Evolutionary conservation across 305 asterid species (phyloP).

Genomic region (Salvia sclarea): DNA sequence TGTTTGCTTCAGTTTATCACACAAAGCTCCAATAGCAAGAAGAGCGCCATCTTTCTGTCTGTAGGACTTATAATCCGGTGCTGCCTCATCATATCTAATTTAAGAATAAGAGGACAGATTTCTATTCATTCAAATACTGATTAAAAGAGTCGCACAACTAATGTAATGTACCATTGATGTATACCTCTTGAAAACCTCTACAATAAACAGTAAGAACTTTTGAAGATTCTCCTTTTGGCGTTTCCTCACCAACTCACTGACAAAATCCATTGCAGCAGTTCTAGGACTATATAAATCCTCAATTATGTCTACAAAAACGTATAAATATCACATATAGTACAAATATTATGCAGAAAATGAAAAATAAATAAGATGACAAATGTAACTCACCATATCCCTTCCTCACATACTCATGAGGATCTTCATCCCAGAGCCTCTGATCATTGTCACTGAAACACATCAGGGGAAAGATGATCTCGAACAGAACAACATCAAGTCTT

Average conservation of each 20-base stretch:
- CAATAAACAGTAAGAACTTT: conserved; percentile 81
- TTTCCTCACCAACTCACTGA: conserved; percentile 96
- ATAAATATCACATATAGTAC: conserved; percentile 9
- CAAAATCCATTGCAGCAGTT: conserved; percentile 99
- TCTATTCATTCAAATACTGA: conserved; percentile 20
- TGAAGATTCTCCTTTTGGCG: conserved; percentile 98
- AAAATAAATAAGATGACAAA: conserved; percentile 15
- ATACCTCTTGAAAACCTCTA: conserved; percentile 93
- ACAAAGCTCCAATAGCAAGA: conserved; percentile 93
- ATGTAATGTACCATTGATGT: neutral
- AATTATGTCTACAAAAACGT: conserved; percentile 69
- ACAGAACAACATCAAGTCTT: conserved; percentile 77
- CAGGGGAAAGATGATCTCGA: conserved; percentile 91
- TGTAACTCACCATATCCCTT: conserved; percentile 89
- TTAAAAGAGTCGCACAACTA: neutral
- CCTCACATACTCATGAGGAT: conserved; percentile 98
- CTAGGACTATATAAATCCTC: conserved; percentile 98
- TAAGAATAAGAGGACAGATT: conserved; percentile 26
- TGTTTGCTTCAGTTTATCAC: conserved; percentile 90
- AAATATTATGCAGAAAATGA: conserved; percentile 6
- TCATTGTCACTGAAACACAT: conserved; percentile 98
- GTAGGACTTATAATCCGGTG: conserved; percentile 68
- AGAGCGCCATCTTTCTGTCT: conserved; percentile 99
- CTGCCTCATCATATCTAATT: conserved; percentile 75
- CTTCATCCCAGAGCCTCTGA: conserved; percentile 98